Evolutionary conservation across 768 basidiomycete genomes (phyloP), one percentile per base, ranked within the genome.

Genomic region (Psilocybe tampanensis): DNA sequence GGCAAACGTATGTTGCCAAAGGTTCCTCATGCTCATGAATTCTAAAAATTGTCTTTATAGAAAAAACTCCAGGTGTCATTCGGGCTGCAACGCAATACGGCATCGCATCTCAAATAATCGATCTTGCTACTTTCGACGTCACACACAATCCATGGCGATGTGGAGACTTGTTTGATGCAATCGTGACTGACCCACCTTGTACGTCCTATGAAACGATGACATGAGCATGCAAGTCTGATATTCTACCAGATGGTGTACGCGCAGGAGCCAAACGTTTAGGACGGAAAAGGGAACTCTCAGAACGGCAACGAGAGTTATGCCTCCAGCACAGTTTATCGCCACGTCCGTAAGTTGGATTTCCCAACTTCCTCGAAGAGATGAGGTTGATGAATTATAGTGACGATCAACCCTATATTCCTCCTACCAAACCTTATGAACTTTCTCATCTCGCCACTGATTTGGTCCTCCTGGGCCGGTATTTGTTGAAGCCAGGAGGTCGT

Each of bases 101-200:
- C 1, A 80, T 94, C 1, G 76, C 78, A 1, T 74, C 83, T 29
- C 80, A 84, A 22, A 84, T 99, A 61, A 60, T 97, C 21, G 96
- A 97, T 67, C 83, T 93, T 12, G 83, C 87, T 65, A 95, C 94
- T 0, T 98, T 96, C 64, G 97, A 99, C 65, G 77, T 98, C n/a
- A 98, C 95, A 0, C 80, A 79, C 32, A 84, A 93, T 67, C 94
- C 95, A 0, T 94, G 90, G 89, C 77, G 97, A 59, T 86, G 89
- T 60, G 97, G 95, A 7, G 88, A 82, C 8, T 72, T 98, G 26
- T 92, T 99, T 60, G 97, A 99, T 65, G 94, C 95, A 0, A 95
- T 98, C 59, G 76, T 97, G 32, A 95, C 95, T 0, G 95, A 97
- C 71, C 95, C 95, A 44, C 95, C 95, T 11, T 97, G 94, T 94